phyloP scores from a whole-genome alignment of 2,329 filamentous ascomycete species.

The Aureobasidium vineae region DNA sequence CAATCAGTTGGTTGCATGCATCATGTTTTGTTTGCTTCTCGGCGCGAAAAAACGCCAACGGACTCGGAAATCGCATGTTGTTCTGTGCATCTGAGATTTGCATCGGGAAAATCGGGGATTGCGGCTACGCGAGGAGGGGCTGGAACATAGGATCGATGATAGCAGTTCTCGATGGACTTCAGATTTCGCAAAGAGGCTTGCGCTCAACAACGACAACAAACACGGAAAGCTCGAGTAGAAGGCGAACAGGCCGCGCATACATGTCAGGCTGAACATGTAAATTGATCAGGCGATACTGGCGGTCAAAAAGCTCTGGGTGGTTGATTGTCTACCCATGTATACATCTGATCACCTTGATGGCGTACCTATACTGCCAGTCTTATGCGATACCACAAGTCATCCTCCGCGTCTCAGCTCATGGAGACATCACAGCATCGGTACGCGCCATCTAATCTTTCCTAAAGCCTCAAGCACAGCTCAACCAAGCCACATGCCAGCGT shows the following conservation, averaged over 20 bases:
- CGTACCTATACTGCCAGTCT: not conserved
- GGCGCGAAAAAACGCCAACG: not conserved
- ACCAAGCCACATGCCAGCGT: not conserved
- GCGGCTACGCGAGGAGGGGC: not conserved
- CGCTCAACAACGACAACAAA: not conserved
- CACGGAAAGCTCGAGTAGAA: not conserved
- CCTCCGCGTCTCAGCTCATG: too few species aligned
- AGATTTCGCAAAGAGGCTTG: not conserved
- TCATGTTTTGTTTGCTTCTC: not conserved
- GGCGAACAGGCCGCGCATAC: not conserved
- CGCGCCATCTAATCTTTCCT: too few species aligned
- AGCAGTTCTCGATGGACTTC: not conserved
- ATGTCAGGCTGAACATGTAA: not conserved
- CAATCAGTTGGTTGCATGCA: not conserved
- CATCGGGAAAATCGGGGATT: conserved; percentile 1
- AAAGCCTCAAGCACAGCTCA: not conserved
- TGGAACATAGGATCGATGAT: conserved; percentile 9
- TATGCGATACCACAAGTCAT: too few species aligned
- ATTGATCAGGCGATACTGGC: not conserved
- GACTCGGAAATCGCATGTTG: not conserved
- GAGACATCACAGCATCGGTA: too few species aligned
- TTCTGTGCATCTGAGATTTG: conserved; percentile 3
- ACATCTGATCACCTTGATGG: not conserved
- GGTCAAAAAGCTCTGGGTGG: not conserved
- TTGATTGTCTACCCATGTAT: not conserved